These are phyloP conservation scores for Beta corolliflora DNA, from an alignment of 179 eudicot species.

Conservation along the genomic window DNA sequence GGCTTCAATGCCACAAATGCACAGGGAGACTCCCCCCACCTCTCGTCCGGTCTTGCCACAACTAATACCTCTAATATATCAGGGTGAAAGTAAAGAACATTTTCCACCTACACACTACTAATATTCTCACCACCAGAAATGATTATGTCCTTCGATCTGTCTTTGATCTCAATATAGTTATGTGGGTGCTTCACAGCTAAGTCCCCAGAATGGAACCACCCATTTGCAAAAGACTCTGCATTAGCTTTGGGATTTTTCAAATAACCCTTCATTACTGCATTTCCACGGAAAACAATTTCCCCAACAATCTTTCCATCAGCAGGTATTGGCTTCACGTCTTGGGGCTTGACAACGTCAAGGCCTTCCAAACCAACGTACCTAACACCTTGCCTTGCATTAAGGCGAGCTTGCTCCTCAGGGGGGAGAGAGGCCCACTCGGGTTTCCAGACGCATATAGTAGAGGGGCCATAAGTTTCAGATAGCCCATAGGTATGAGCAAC, in stretches of 20 bases:
- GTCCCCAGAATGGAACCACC: slow-evolving; percentile 94
- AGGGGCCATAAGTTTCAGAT: slow-evolving; percentile 93
- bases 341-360: slow-evolving; percentile 61
- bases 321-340: slow-evolving; percentile 74
- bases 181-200: slow-evolving; percentile 85
- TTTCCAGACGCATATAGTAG: slow-evolving; percentile 90
- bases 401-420: slow-evolving; percentile 63
- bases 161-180: slow-evolving; percentile 84
- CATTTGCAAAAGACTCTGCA: slow-evolving; percentile 70
- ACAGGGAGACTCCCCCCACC: slow-evolving; percentile 86
- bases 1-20: slow-evolving; percentile 80
- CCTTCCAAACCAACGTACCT: slow-evolving; percentile 67
- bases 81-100: slow-evolving; percentile 61
- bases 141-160: slow-evolving; percentile 85
- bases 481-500: slow-evolving; percentile 95
- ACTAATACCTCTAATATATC: slow-evolving; percentile 76
- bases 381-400: slow-evolving; percentile 87
- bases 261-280: slow-evolving; percentile 89
- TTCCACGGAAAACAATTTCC: slow-evolving; percentile 86
- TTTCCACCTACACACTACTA: slow-evolving; percentile 89
- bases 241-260: slow-evolving; percentile 86
- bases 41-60: slow-evolving; percentile 79
- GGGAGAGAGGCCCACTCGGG: slow-evolving; percentile 90
- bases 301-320: slow-evolving; percentile 82
- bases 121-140: slow-evolving; percentile 96